Base-by-base conservation (phyloP, 2,329 filamentous ascomycete genomes). In the Curvularia spicifera region DNA sequence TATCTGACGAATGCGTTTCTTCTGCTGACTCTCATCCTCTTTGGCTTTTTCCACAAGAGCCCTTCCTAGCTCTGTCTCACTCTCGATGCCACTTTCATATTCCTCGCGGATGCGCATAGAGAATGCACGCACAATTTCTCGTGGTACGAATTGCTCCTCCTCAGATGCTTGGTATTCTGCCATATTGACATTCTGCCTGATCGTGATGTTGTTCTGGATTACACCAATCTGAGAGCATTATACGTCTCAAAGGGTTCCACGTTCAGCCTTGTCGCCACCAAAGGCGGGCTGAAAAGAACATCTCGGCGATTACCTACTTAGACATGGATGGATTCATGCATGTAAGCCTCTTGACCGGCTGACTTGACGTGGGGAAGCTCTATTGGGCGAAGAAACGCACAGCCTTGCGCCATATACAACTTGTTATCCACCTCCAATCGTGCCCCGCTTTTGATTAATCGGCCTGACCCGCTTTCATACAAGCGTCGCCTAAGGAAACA, bases 141-240 rank as follows among this genome's bases (percentile, higher is more conserved):
- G 29, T 48, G 46, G 46, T 20, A 48, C 46, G 6, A 37, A 48
- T 5, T 48, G 29, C 46, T 48, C 46, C 24, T 48, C 46, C 9
- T 48, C 46, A 2, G 46, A 48, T 48, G 5, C 12, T 37, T 48
- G 31, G 12, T 37, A 48, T 20, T 35, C 20, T 10, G 31, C 46
- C 46, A 48, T 48, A 13, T 26, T 48, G 31, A 10, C 12, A 20
- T 20, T 48, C 7, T 37, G 2, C 31, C 22, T 10, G 13, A 5
- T 20, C 9, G 5, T 1, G 18, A 15, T 29, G 8, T 12, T 8
- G 46, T 24, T 37, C n/a, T 12, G 20, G n/a, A 24, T 48, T 3
- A 12, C 20, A 48, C 26, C 20, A 13, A 12, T n/a, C 31, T 37
- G 20, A 26, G 2, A 24, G 20, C 31, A 31, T 37, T 37, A 37